Conservation (phyloP, 148 eudicot genomes). For the Simmondsia chinensis region DNA sequence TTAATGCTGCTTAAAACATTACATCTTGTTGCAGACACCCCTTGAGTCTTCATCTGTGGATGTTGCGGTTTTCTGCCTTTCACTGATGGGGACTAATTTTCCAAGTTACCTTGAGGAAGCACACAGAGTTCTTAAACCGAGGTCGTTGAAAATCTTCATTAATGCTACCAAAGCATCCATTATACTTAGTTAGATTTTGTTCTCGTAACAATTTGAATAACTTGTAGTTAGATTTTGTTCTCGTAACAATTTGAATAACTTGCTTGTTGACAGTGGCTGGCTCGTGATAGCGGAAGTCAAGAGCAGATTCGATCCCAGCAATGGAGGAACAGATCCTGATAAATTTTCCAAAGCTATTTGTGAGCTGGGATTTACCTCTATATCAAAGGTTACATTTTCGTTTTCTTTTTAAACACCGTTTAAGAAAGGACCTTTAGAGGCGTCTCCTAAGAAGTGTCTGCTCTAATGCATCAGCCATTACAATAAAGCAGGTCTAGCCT, state of each 20-base stretch:
- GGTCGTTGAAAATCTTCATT: conserved; percentile 27
- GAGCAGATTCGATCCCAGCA: conserved; percentile 82
- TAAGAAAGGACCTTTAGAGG: too few relatives aligned
- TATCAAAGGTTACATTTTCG: conserved; percentile 36
- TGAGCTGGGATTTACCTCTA: conserved; percentile 52
- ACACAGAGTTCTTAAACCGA: conserved; percentile 71
- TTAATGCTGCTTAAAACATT: too few relatives aligned
- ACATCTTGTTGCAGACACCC: conserved; percentile 71
- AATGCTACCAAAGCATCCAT: too few relatives aligned
- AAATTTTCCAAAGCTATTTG: conserved; percentile 64
- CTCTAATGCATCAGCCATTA: too few relatives aligned
- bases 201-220: too few relatives aligned
- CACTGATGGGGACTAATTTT: conserved; percentile 88
- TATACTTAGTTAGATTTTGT: too few relatives aligned
- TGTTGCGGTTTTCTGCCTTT: conserved; percentile 89
- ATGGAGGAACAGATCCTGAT: conserved; percentile 85
- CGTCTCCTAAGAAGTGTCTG: too few relatives aligned
- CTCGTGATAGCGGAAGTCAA: conserved; percentile 96
- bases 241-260: too few relatives aligned
- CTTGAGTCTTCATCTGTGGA: conserved; percentile 68
- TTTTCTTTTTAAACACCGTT: neutral
- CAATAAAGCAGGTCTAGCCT: too few relatives aligned
- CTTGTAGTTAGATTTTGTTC: too few relatives aligned
- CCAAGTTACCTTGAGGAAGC: conserved; percentile 78
- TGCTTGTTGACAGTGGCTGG: conserved; percentile 57